Conservation (phyloP, 2,329 filamentous ascomycete genomes). For the Fusarium tjaetaba region DNA sequence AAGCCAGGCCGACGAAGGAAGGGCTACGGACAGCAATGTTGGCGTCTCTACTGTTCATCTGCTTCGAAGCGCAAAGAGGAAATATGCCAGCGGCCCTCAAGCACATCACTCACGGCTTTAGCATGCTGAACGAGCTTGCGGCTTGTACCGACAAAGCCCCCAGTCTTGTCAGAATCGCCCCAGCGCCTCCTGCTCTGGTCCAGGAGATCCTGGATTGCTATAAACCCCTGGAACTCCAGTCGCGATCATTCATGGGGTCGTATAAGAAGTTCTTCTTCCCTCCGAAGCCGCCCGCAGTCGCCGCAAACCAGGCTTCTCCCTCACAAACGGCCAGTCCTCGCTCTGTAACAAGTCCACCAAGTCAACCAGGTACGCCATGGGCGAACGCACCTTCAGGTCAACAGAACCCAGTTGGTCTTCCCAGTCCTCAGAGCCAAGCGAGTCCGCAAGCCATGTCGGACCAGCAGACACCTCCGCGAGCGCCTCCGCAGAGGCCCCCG, state of each 20-base stretch:
- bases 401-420: slow-evolving; percentile 37
- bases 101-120: slow-evolving; percentile 54
- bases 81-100: slow-evolving; percentile 54
- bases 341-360: slow-evolving; percentile 34
- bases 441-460: slow-evolving; percentile 42
- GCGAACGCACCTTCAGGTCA: slow-evolving; percentile 5
- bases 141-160: slow-evolving; percentile 50
- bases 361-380: slow-evolving; percentile 45
- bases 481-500: slow-evolving; percentile 41
- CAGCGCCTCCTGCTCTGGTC: slow-evolving; percentile 50
- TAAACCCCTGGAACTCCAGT: slow-evolving; percentile 52
- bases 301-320: slow-evolving; percentile 4
- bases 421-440: slow-evolving; percentile 49
- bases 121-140: slow-evolving; percentile 53
- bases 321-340: slow-evolving; percentile 14
- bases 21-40: slow-evolving; percentile 52
- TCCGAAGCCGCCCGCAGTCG: slow-evolving; percentile 20
- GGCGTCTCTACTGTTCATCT: slow-evolving; percentile 54
- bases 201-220: slow-evolving; percentile 54
- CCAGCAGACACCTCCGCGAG: slow-evolving; percentile 31
- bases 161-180: slow-evolving; percentile 50
- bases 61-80: slow-evolving; percentile 54
- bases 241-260: slow-evolving; percentile 52
- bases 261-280: slow-evolving; percentile 50
- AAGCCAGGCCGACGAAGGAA: slow-evolving; percentile 50